Evolutionary conservation across 306 rosid genomes (phyloP).

Genomic region (Arachis stenosperma): DNA sequence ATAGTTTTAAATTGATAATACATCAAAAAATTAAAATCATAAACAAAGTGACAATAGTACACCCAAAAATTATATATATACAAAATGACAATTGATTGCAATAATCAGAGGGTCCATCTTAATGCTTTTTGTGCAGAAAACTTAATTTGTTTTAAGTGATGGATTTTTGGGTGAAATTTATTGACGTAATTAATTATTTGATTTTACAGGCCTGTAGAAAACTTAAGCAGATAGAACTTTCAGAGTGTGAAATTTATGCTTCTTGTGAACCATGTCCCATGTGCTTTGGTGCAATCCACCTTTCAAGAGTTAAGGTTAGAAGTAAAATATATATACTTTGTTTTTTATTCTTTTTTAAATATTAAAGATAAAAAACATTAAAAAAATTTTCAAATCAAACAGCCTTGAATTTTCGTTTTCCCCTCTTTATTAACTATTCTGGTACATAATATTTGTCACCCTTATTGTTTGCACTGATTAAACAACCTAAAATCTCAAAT

Average conservation of each 20-base stretch:
- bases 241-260: slow-evolving; percentile 90
- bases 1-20: too few relatives aligned
- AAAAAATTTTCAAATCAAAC: too few relatives aligned
- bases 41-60: neutral
- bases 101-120: neutral
- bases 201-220: slow-evolving; percentile 80
- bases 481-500: too few relatives aligned
- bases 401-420: too few relatives aligned
- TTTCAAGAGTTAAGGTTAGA: slow-evolving; percentile 85
- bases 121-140: slow-evolving; percentile 6
- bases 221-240: slow-evolving; percentile 80
- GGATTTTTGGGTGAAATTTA: neutral
- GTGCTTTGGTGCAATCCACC: slow-evolving; percentile 99
- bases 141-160: neutral
- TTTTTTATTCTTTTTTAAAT: too few relatives aligned
- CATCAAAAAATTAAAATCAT: too few relatives aligned
- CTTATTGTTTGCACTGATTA: too few relatives aligned
- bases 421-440: too few relatives aligned
- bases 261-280: slow-evolving; percentile 99
- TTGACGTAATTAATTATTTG: neutral
- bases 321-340: too few relatives aligned
- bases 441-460: too few relatives aligned
- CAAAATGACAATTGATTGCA: neutral
- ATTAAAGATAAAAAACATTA: too few relatives aligned
- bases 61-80: too few relatives aligned